A percentile compares a stretch with the other conserved stretches of the same genome.
Conservation (phyloP, 2,329 filamentous ascomycete genomes). For the Trichoderma polysporum region DNA sequence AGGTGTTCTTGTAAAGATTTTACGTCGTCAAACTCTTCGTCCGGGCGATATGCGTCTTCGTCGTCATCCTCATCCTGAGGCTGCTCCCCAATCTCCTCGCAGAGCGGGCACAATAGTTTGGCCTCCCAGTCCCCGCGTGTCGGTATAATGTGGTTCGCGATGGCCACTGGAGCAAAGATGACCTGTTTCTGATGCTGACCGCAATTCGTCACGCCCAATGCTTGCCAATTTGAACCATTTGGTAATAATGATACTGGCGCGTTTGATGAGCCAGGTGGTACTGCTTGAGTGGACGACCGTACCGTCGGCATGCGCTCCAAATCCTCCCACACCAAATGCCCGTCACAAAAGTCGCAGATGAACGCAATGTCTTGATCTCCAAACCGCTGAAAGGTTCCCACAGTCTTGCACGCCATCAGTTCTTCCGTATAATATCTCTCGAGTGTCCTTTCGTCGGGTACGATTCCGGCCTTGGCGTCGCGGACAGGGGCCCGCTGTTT, state of each 20-base stretch:
- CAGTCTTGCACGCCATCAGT: slow-evolving; percentile 49
- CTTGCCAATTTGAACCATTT: slow-evolving; percentile 51
- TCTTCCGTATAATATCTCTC: slow-evolving; percentile 46
- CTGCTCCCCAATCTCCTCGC: slow-evolving; percentile 51
- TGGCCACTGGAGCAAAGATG: slow-evolving; percentile 56
- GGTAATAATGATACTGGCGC: slow-evolving; percentile 6
- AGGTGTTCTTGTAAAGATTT: slow-evolving; percentile 53
- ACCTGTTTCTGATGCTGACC: slow-evolving; percentile 48
- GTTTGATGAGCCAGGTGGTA: slow-evolving; percentile 28
- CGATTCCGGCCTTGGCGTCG: background rate
- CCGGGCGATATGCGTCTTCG: slow-evolving; percentile 49
- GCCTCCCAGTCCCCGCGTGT: slow-evolving; percentile 52
- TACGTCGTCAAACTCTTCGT: slow-evolving; percentile 52
- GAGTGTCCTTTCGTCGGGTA: slow-evolving; percentile 32
- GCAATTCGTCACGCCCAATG: slow-evolving; percentile 44
- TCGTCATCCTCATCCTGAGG: slow-evolving; percentile 49
- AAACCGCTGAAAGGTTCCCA: slow-evolving; percentile 57
- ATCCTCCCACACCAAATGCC: slow-evolving; percentile 59
- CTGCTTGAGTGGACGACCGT: slow-evolving; percentile 36
- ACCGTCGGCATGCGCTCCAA: slow-evolving; percentile 52
- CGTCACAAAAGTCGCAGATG: slow-evolving; percentile 62
- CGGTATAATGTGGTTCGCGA: slow-evolving; percentile 58
- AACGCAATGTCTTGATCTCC: slow-evolving; percentile 56
- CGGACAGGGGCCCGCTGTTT: slow-evolving; percentile 39
- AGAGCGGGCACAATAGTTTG: slow-evolving; percentile 54